A percentile compares a stretch with the other conserved stretches of the same genome.
Conservation (phyloP, 192 early-diverging fungal species). For the Coemansia sp. region DNA sequence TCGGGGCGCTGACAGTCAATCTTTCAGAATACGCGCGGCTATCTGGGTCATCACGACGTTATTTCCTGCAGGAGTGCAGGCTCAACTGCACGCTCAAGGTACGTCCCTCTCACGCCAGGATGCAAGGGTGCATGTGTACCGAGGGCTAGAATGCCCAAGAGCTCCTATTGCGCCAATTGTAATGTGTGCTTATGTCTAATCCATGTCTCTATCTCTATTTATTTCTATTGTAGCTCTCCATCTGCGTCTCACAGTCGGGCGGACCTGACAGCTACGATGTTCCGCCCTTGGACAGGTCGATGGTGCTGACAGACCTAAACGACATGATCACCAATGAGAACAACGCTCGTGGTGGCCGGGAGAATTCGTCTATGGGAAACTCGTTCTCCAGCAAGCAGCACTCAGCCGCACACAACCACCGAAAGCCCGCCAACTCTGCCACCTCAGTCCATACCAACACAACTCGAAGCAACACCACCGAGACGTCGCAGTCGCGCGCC, state of each 20-base stretch:
- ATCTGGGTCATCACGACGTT: conserved; percentile 57
- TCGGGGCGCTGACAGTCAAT: conserved; percentile 72
- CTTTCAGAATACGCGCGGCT: conserved; percentile 76
- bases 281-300: conserved; percentile 47
- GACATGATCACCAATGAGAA: conserved; percentile 49
- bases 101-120: conserved; percentile 11
- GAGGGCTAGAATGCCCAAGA: background rate
- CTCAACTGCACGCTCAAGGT: conserved; percentile 82
- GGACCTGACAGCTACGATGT: conserved; percentile 37
- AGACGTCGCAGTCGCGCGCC: conserved; percentile 49
- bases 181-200: background rate
- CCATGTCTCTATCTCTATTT: background rate
- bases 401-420: conserved; percentile 22
- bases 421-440: conserved; percentile 26
- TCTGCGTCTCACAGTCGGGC: conserved; percentile 29
- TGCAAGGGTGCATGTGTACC: conserved; percentile 4
- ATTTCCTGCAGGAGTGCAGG: conserved; percentile 70
- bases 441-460: conserved; percentile 42
- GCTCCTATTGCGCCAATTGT: conserved; percentile 1
- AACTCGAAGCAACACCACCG: conserved; percentile 45
- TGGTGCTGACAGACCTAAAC: conserved; percentile 54
- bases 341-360: conserved; percentile 26
- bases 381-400: conserved; percentile 44
- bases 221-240: conserved; percentile 46
- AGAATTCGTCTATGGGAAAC: conserved; percentile 41